Evolutionary conservation across 140 eudicot genomes (phyloP).

Genomic region (Flaveria floridana): DNA sequence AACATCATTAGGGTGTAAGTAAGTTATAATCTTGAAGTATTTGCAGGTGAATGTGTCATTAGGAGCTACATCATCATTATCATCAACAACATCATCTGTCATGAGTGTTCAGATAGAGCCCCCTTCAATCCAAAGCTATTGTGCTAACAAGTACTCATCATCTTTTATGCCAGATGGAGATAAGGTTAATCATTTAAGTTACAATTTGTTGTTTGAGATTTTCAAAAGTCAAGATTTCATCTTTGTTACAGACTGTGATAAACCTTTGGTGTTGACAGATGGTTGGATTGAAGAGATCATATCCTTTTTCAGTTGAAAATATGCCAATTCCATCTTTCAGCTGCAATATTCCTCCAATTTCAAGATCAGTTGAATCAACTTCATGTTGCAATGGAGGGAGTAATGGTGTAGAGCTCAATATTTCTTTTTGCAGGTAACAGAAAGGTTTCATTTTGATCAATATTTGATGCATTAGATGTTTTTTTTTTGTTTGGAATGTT

Average conservation of each 20-base stretch:
- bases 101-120: constrained; percentile 60
- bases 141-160: constrained; percentile 43
- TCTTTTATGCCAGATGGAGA: constrained; percentile 54
- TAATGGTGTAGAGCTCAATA: constrained; percentile 31
- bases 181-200: constrained; percentile 39
- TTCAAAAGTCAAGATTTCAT: neutral
- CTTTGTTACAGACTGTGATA: neutral
- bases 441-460: constrained; percentile 12
- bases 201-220: neutral
- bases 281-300: constrained; percentile 63
- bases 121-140: constrained; percentile 84
- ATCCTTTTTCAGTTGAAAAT: constrained; percentile 60
- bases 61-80: constrained; percentile 34
- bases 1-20: neutral
- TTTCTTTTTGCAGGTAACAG: constrained; percentile 35
- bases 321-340: constrained; percentile 51
- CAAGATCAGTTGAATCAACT: constrained; percentile 45
- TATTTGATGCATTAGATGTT: neutral
- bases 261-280: constrained; percentile 38
- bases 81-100: constrained; percentile 32
- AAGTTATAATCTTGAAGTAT: constrained; percentile 1
- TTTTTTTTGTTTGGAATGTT: neutral
- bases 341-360: constrained; percentile 41
- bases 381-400: constrained; percentile 20
- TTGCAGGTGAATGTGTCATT: constrained; percentile 53